These are phyloP conservation scores for Colletotrichum gloeosporioides DNA, from an alignment of 2,329 filamentous ascomycete species.

Conservation along the genomic window DNA sequence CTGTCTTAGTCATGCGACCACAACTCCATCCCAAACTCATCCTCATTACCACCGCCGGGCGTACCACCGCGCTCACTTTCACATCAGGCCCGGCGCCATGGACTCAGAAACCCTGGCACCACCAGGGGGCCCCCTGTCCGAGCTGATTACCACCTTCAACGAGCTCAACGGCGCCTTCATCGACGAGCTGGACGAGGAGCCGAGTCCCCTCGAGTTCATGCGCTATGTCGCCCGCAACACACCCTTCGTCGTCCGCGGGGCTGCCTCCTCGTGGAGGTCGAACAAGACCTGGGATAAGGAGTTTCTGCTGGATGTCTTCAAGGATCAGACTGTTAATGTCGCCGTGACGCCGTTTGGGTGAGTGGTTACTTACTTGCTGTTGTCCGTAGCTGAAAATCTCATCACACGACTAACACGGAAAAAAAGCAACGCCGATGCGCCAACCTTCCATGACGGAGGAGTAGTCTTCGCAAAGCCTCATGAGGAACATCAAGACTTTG, in stretches of 20 bases:
- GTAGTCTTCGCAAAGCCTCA: constrained; percentile 74
- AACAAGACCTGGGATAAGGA: constrained; percentile 64
- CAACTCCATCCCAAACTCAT: neutral
- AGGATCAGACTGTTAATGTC: constrained; percentile 69
- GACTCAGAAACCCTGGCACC: neutral
- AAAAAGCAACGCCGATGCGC: constrained; percentile 56
- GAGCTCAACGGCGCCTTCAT: constrained; percentile 70
- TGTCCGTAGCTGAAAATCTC: neutral
- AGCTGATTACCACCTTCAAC: constrained; percentile 72
- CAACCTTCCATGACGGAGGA: constrained; percentile 42
- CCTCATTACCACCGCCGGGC: neutral
- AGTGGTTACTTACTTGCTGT: constrained; percentile 21
- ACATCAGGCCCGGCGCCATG: neutral
- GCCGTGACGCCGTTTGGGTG: constrained; percentile 78
- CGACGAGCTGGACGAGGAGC: constrained; percentile 67
- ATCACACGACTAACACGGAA: neutral
- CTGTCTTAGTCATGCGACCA: constrained; percentile 3
- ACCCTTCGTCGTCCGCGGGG: constrained; percentile 74
- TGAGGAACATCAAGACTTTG: constrained; percentile 69
- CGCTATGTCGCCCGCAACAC: constrained; percentile 75
- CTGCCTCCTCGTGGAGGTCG: constrained; percentile 68
- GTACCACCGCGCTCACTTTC: neutral
- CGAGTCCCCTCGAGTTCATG: constrained; percentile 81
- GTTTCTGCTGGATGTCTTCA: constrained; percentile 63
- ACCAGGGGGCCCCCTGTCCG: constrained; percentile 45